Evolutionary conservation across 1,139 yeast genomes (phyloP).

Genomic region (Yamadazyma kanchanaburiensis): DNA sequence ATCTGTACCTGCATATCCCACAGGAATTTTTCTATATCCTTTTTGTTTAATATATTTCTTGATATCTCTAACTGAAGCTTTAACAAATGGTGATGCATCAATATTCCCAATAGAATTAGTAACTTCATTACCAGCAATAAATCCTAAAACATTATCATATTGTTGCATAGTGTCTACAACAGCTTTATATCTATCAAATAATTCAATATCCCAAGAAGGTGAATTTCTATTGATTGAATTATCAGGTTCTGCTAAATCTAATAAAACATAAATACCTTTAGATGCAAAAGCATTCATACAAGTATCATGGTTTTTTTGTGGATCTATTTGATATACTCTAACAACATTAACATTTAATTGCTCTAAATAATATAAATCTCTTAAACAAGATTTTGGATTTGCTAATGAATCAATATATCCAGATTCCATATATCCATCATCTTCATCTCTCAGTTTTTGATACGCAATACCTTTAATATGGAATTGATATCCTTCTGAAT

Average conservation of each 20-base stretch:
- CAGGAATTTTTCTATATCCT: constrained; percentile 49
- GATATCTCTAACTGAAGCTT: constrained; percentile 58
- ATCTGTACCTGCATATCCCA: constrained; percentile 63
- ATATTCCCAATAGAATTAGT: constrained; percentile 47
- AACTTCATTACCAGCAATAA: constrained; percentile 63
- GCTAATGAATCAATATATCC: constrained; percentile 55
- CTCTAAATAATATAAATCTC: constrained; percentile 48
- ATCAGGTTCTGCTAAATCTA: constrained; percentile 56
- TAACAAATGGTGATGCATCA: constrained; percentile 57
- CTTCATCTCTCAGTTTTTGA: constrained; percentile 43
- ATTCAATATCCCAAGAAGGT: constrained; percentile 46
- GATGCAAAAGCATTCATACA: constrained; percentile 53
- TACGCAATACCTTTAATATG: constrained; percentile 59
- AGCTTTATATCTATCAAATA: constrained; percentile 34
- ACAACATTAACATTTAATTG: constrained; percentile 51
- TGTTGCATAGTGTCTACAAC: constrained; percentile 51
- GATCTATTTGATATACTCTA: constrained; percentile 54
- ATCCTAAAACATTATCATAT: constrained; percentile 52
- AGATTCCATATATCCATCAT: constrained; percentile 19
- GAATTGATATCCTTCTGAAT: constrained; percentile 44
- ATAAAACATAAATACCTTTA: constrained; percentile 54
- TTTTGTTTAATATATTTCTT: constrained; percentile 44
- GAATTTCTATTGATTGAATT: constrained; percentile 44
- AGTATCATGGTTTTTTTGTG: constrained; percentile 45
- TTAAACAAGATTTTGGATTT: constrained; percentile 39